A percentile compares a stretch with the other conserved stretches of the same genome.
Evolutionary conservation across 2,329 filamentous ascomycete genomes (phyloP).

Genomic region (Fusarium continuum): DNA sequence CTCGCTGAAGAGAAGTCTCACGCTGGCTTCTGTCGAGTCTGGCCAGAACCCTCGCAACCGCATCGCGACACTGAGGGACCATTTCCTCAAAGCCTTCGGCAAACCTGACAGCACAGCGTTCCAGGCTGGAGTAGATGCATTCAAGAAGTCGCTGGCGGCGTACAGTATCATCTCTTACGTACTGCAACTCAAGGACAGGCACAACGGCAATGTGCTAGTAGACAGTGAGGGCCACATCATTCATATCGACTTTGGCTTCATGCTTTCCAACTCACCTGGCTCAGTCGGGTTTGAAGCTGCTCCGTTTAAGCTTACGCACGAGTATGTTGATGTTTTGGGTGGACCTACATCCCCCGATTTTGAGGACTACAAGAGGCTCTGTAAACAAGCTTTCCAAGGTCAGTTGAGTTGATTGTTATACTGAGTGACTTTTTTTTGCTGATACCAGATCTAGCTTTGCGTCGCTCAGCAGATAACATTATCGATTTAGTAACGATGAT

Average conservation of each 20-base stretch:
- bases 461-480: conserved; percentile 81
- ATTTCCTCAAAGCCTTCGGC: conserved; percentile 83
- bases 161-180: conserved; percentile 89
- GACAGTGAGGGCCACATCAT: conserved; percentile 88
- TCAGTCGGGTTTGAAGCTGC: conserved; percentile 87
- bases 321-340: conserved; percentile 85
- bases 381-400: conserved; percentile 87
- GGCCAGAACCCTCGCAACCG: conserved; percentile 77
- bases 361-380: conserved; percentile 78
- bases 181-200: conserved; percentile 84
- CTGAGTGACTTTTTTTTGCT: background rate
- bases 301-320: conserved; percentile 85
- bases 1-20: conserved; percentile 83
- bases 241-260: conserved; percentile 90
- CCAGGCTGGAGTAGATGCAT: conserved; percentile 77
- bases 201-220: conserved; percentile 87
- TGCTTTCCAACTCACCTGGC: conserved; percentile 86
- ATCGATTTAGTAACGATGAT: conserved; percentile 86
- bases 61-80: conserved; percentile 82
- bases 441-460: no score
- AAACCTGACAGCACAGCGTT: conserved; percentile 74
- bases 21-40: conserved; percentile 76
- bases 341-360: conserved; percentile 75
- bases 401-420: conserved; percentile 38
- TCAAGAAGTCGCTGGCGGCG: conserved; percentile 82